Evolutionary conservation across 305 asterid genomes (phyloP).

Genomic region (Petunia hybrid): DNA sequence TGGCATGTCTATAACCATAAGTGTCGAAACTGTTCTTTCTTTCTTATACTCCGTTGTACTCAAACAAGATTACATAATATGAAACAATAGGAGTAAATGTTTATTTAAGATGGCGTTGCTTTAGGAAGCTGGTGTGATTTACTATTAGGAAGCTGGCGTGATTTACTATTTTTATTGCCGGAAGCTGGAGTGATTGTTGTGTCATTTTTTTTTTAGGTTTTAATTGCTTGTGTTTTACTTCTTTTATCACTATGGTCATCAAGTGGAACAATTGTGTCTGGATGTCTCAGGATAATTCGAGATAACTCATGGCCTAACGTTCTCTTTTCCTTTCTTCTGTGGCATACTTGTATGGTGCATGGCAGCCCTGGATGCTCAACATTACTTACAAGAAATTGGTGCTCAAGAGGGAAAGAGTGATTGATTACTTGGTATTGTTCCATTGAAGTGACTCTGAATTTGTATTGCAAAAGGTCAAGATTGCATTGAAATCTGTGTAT

Average conservation of each 20-base stretch:
- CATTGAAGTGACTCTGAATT: conserved; percentile 38
- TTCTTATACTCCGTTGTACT: no score
- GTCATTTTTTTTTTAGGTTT: neutral
- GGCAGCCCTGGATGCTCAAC: conserved; percentile 99
- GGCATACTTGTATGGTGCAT: conserved; percentile 74
- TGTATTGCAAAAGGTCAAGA: conserved; percentile 26
- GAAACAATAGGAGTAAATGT: no score
- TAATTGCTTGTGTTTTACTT: neutral
- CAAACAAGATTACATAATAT: no score
- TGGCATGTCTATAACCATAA: no score
- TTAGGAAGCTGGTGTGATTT: neutral
- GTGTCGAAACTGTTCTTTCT: no score
- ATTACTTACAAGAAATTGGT: conserved; percentile 88
- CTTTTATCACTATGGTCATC: neutral
- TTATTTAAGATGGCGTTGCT: neutral
- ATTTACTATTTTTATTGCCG: neutral
- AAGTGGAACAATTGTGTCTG: neutral
- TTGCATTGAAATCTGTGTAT: conserved; percentile 15
- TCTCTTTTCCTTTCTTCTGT: neutral
- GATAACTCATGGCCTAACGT: neutral
- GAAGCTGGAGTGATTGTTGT: neutral
- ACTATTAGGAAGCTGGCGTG: neutral
- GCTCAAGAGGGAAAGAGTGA: conserved; percentile 94
- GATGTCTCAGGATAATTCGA: neutral
- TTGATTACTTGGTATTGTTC: conserved; percentile 46